Base-by-base conservation (phyloP, 345 rosid genomes). In the Erodium maritimum region DNA sequence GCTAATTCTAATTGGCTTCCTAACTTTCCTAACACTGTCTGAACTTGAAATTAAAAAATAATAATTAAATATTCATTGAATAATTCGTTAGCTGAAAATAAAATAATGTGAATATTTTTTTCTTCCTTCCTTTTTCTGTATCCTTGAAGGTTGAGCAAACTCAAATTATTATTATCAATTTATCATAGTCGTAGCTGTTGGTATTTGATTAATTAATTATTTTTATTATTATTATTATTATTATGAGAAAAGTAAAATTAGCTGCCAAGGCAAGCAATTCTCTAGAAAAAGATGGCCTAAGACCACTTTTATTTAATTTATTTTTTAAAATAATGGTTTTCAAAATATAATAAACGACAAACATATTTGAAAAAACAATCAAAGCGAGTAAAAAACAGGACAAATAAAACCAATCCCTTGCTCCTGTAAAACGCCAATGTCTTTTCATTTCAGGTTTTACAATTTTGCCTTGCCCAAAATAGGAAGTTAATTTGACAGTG, bases 1-100 rank as follows among this genome's bases (percentile, higher is more conserved):
- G 66, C 59, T 61, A 66, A 66, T 37, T 66, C 59, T 61, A 66
- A 66, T 37, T 66, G 54, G 57, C 46, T 54, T 59, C 55, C 69
- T 54, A 54, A 54, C 64, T 61, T 60, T 66, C 69, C 59, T 59
- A 55, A 42, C 59, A 59, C 24, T 52, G 64, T 65, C 69, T 54
- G 59, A 65, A 59, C 20, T 46, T 58, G 54, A 37, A 48, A 52
- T 52, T 50, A 65, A 57, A 37, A 42, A 66, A 54, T 46, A 66
- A 21, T 53, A 24, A 22, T 59, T 54, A 29, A 19, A 42, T 42
- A 42, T 7, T 42, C 34, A 42, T 42, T 42, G 17, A 11, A 7
- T 42, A 42, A 29, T 29, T 29, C 9, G 5, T 29, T 29, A 11
- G 37, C 9, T 29, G 37, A 42, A 42, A 42, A 10, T 42, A 42